Percentiles rank a stretch among this genome's conserved stretches.
Evolutionary conservation across 441 rosid genomes (phyloP).

Genomic region (Francoa sonchifolia): DNA sequence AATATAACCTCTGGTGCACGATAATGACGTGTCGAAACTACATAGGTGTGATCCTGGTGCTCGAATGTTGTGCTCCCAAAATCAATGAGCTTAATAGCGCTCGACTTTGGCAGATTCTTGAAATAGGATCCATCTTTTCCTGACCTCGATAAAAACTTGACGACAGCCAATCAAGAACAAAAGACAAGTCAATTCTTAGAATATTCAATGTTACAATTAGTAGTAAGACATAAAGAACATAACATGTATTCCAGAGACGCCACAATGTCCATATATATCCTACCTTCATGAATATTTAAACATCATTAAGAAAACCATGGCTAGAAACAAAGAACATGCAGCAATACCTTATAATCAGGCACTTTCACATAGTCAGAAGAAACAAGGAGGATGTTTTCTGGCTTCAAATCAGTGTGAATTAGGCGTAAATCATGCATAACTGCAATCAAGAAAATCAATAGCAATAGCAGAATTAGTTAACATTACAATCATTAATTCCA

Average conservation of each 20-base stretch:
- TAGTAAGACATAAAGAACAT: too few species aligned
- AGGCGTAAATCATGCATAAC: constrained; percentile 79
- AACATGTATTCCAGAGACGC: too few species aligned
- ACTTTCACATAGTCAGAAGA: constrained; percentile 76
- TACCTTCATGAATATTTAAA: too few species aligned
- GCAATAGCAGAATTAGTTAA: background rate
- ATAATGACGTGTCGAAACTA: constrained; percentile 87
- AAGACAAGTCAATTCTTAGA: constrained; percentile 7
- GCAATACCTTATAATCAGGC: constrained; percentile 68
- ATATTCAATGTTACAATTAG: too few species aligned
- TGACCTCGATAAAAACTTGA: constrained; percentile 53
- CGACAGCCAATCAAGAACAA: constrained; percentile 7
- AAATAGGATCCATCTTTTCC: constrained; percentile 65
- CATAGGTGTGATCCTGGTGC: constrained; percentile 74
- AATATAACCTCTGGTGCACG: constrained; percentile 91
- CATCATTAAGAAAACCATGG: background rate
- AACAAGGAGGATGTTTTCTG: constrained; percentile 80
- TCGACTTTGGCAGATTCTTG: constrained; percentile 77
- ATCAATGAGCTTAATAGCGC: constrained; percentile 90
- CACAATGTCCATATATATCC: too few species aligned
- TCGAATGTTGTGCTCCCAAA: constrained; percentile 90
- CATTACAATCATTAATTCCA: constrained; percentile 8
- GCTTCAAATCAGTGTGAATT: constrained; percentile 92
- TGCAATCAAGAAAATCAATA: constrained; percentile 32
- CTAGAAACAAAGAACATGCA: constrained; percentile 4